phyloP scores from a whole-genome alignment of 768 basidiomycete species.

The Pulveroboletus sp. region DNA sequence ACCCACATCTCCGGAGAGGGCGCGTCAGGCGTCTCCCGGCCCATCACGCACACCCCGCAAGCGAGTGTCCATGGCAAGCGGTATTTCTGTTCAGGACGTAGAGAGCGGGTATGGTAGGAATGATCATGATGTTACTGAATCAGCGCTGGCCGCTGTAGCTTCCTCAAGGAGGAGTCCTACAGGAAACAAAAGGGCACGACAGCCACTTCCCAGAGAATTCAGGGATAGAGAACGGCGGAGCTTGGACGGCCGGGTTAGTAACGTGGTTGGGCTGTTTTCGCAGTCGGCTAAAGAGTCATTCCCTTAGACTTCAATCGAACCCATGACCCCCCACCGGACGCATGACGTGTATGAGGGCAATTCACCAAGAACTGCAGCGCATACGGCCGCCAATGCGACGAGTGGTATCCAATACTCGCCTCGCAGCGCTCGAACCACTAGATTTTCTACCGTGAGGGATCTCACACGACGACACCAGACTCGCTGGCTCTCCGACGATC shows the following conservation, averaged over 20 bases:
- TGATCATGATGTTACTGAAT: slow-evolving; percentile 44
- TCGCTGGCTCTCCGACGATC: slow-evolving; percentile 54
- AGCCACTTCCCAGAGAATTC: slow-evolving; percentile 53
- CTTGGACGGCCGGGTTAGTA: slow-evolving; percentile 43
- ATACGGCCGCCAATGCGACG: slow-evolving; percentile 20
- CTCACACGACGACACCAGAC: slow-evolving; percentile 48
- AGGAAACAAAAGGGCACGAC: slow-evolving; percentile 41
- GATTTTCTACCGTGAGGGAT: slow-evolving; percentile 49
- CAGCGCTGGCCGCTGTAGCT: slow-evolving; percentile 61
- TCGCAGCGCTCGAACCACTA: slow-evolving; percentile 29
- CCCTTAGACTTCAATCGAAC: slow-evolving; percentile 33
- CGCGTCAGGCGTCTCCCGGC: slow-evolving; percentile 37
- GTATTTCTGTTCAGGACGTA: slow-evolving; percentile 27
- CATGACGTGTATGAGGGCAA: slow-evolving; percentile 19
- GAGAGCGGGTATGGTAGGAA: slow-evolving; percentile 22
- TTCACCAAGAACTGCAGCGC: slow-evolving; percentile 24
- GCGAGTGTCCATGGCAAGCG: slow-evolving; percentile 37
- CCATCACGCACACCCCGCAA: slow-evolving; percentile 43
- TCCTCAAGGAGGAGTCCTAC: slow-evolving; percentile 53
- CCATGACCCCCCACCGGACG: slow-evolving; percentile 37
- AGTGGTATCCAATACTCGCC: slow-evolving; percentile 26
- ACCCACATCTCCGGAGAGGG: slow-evolving; percentile 44
- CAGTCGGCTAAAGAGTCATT: slow-evolving; percentile 3
- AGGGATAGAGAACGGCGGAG: slow-evolving; percentile 34
- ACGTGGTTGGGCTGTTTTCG: background rate